Conservation (phyloP, 352 stramenopile species). For the Globisporangium alternatum region DNA sequence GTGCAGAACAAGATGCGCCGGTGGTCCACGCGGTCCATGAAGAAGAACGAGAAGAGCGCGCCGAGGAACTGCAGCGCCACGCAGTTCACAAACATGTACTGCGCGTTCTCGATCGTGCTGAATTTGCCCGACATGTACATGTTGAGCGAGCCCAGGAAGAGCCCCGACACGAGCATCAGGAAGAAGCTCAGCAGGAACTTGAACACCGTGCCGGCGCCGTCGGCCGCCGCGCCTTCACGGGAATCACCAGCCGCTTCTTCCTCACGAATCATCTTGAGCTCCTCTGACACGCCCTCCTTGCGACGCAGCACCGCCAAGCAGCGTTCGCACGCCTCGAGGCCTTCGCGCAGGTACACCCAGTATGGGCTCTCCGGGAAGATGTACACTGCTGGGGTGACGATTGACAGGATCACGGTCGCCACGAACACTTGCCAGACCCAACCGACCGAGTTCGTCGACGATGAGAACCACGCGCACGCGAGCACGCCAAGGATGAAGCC, state of each 20-base stretch:
- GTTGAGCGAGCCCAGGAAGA: slow-evolving; percentile 65
- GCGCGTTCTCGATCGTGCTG: slow-evolving; percentile 50
- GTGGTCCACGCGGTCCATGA: slow-evolving; percentile 82
- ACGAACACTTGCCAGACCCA: slow-evolving; percentile 88
- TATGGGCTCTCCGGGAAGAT: slow-evolving; percentile 86
- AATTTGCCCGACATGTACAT: slow-evolving; percentile 74
- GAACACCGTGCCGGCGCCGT: slow-evolving; percentile 33
- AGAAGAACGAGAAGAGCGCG: slow-evolving; percentile 81
- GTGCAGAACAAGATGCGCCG: slow-evolving; percentile 67
- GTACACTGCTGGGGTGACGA: slow-evolving; percentile 79
- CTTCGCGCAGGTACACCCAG: slow-evolving; percentile 80
- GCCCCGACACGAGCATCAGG: slow-evolving; percentile 65
- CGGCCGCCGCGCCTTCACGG: slow-evolving; percentile 23
- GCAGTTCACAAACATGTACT: slow-evolving; percentile 83
- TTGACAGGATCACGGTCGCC: slow-evolving; percentile 67
- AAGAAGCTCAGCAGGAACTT: slow-evolving; percentile 71
- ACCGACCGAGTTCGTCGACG: slow-evolving; percentile 64
- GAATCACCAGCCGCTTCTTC: slow-evolving; percentile 45
- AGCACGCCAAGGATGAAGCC: slow-evolving; percentile 68
- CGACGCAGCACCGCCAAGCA: slow-evolving; percentile 70
- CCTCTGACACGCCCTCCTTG: slow-evolving; percentile 70
- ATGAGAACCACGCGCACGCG: slow-evolving; percentile 64
- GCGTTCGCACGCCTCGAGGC: slow-evolving; percentile 68
- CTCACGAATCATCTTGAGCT: slow-evolving; percentile 76
- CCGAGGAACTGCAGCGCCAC: slow-evolving; percentile 63